Percentiles rank a stretch among this genome's conserved stretches.
Evolutionary conservation across 495 filamentous ascomycete genomes (phyloP).

Genomic region (Cudoniella acicularis): DNA sequence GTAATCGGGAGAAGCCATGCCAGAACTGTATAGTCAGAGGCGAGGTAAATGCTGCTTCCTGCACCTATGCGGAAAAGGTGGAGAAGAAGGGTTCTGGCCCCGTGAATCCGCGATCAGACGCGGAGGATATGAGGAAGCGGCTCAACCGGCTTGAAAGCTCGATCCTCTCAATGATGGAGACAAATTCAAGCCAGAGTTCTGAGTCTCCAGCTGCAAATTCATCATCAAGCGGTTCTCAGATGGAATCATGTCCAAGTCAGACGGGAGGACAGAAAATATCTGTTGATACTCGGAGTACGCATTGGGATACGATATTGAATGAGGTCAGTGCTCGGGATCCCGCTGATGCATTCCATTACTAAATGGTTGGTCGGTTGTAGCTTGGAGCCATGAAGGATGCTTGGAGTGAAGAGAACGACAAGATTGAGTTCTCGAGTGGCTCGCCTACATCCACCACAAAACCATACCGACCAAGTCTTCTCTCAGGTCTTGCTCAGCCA

Average conservation of each 20-base stretch:
- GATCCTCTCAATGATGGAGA: slow-evolving; percentile 42
- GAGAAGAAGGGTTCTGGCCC: slow-evolving; percentile 34
- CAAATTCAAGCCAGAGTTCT: slow-evolving; percentile 17
- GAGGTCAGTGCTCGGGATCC: slow-evolving; percentile 28
- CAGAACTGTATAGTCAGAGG: slow-evolving; percentile 41
- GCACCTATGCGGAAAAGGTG: slow-evolving; percentile 44
- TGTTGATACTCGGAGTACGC: slow-evolving; percentile 26
- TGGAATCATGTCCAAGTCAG: slow-evolving; percentile 7
- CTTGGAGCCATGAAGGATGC: slow-evolving; percentile 28
- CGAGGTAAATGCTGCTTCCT: slow-evolving; percentile 30
- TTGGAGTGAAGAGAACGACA: slow-evolving; percentile 33
- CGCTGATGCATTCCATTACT: slow-evolving; percentile 25
- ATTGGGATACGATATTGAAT: slow-evolving; percentile 51
- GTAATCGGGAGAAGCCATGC: slow-evolving; percentile 25
- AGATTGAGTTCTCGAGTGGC: slow-evolving; percentile 11
- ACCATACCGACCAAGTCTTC: slow-evolving; percentile 11
- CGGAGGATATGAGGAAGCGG: slow-evolving; percentile 42
- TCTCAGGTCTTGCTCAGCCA: slow-evolving; percentile 14
- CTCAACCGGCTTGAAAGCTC: slow-evolving; percentile 50
- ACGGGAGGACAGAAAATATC: slow-evolving; percentile 23
- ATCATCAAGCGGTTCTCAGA: slow-evolving; percentile 5
- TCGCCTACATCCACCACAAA: slow-evolving; percentile 24
- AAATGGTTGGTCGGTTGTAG: slow-evolving; percentile 25
- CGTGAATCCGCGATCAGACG: slow-evolving; percentile 24
- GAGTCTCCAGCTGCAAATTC: not conserved